Base-by-base conservation (phyloP, 2,329 filamentous ascomycete species). In the Rugonectria rugulosa region DNA sequence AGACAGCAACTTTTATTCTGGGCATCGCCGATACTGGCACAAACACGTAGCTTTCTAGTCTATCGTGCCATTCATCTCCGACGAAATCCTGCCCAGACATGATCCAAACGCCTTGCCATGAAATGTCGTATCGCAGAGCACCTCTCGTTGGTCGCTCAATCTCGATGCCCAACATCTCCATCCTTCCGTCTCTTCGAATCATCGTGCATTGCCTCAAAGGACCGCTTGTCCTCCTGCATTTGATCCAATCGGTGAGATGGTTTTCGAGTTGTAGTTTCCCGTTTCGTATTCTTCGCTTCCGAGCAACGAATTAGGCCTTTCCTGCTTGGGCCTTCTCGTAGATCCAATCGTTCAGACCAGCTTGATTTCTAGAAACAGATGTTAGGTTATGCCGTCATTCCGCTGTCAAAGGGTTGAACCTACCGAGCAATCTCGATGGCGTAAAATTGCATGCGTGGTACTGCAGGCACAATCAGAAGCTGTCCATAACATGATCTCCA, bases 321-420 rank as follows among this genome's bases (percentile, higher is more conserved):
- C 84, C 79, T 52, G 82, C 81, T 68, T 94, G 87, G 1, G 88
- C 85, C 73, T 91, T 83, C 77, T 98, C 93, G 75, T 94, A 95
- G 60, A 99, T 87, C 95, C 95, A 99, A 75, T 99, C 95, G 70
- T 99, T 99, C 55, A 98, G 77, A 23, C 94, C 94, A 49, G 85
- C 84, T 57, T 88, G 88, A 77, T 99, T 99, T 82, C 91, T 87
- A 63, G 88, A 6, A 8, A 0, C 90, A 6, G 9, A 2, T 14
- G 40, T 67, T 26, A 66, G 56, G n/a, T n/a, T 23, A 50, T 46
- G 63, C 1, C 23, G 6, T 21, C 8, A 10, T 23, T 24, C 20
- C 6, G 5, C 11, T 7, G 6, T 19, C 2, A 20, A 37, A n/a
- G 15, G 38, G 10, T 14, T 4, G 3, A 15, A 17, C 53, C 52